Evolutionary conservation across 2,329 filamentous ascomycete species (phyloP), one percentile per base, ranked within the genome.

Genomic region (Clonostachys sp.): DNA sequence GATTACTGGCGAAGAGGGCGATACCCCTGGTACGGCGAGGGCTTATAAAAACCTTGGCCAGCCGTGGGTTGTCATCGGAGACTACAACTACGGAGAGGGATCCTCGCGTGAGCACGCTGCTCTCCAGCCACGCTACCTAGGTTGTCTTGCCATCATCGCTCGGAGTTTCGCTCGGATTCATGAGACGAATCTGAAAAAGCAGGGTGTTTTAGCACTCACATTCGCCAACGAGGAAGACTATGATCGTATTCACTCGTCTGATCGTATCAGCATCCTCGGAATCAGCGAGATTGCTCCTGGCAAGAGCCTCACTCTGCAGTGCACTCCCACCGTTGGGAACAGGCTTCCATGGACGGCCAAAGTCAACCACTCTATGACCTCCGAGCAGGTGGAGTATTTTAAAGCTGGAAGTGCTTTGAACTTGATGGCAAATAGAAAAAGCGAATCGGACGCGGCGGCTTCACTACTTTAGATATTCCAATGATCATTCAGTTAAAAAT

Each of bases 151-250:
- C 57, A 88, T 94, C 69, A 89, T 92, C 64, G 84, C 81, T 66
- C 83, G 86, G 68, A 86, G 80, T 53, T 94, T 92, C 68, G 89
- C 89, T 60, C 86, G 89, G 80, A 92, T 92, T 63, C 89, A 94
- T 78, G 89, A 94, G 78, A 92, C 89, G 68, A 94, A 94, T 77
- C 75, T 92, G 70, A 94, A 94, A 84, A 94, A 92, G 81, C 87
- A 90, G 75, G 47, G 50, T 8, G 12, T 52, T 12, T 18, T 46
- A 34, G 35, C 41, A 59, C 74, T 89, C 55, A 89, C 83, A 56
- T 89, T 89, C 73, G 66, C 34, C 17, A 16, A 16, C 16, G 18
- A 13, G 12, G 40, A 17, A 13, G 40, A 42, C 16, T 42, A 42
- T 44, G 14, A 42, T 42, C 12, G 40, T 12, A 18, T 42, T 6